phyloP scores from a whole-genome alignment of 2,329 filamentous ascomycete species.

The Claviceps maximensis region DNA sequence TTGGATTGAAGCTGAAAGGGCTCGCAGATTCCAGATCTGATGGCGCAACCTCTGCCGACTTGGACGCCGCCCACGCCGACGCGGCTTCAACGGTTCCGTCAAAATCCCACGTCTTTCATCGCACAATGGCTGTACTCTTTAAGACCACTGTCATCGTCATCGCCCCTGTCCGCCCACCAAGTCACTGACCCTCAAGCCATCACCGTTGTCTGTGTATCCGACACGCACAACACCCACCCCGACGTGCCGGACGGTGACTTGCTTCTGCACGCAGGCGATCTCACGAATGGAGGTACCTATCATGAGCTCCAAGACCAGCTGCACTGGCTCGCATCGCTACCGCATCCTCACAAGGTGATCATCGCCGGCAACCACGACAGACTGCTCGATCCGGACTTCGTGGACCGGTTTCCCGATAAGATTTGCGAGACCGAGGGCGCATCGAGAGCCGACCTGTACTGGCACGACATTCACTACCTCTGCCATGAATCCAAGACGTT shows the following conservation, averaged over 20 bases:
- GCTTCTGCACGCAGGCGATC: conserved; percentile 34
- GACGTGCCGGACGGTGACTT: conserved; percentile 29
- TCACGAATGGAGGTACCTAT: conserved; percentile 28
- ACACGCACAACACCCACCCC: conserved; percentile 29
- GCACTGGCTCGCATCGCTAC: conserved; percentile 24
- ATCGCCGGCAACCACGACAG: conserved; percentile 33
- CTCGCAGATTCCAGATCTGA: no score
- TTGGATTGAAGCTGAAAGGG: no score
- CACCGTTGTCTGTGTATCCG: conserved; percentile 25
- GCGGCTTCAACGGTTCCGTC: not conserved
- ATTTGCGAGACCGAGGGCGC: not conserved
- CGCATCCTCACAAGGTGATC: conserved; percentile 28
- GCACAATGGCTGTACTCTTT: not conserved
- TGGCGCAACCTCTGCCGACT: not conserved
- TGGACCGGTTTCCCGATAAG: not conserved
- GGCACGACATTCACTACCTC: not conserved
- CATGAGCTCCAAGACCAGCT: conserved; percentile 24
- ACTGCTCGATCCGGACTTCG: conserved; percentile 13
- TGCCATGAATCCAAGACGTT: not conserved
- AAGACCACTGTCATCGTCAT: not conserved
- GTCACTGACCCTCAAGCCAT: no score
- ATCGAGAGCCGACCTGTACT: not conserved
- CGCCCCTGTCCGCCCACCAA: no score
- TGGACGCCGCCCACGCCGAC: not conserved
- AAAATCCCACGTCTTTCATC: not conserved